Evolutionary conservation across 805 yeast genomes (phyloP), one percentile per base, ranked within the genome.

Genomic region (Tanozyma kutaoensis): DNA sequence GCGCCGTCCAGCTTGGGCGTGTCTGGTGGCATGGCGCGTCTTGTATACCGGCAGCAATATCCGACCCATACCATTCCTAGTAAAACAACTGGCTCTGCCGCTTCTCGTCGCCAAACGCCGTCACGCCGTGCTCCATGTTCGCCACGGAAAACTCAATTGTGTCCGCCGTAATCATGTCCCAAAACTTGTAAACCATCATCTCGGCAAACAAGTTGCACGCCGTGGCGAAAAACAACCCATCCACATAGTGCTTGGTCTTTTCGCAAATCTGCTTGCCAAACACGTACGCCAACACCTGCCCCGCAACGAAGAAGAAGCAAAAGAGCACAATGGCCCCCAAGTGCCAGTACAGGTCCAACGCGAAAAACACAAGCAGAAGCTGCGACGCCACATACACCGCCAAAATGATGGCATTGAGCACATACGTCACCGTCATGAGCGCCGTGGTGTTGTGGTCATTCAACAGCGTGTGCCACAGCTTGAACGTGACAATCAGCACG

Each of bases 131-230:
- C 33, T 58, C 65, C 11, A 52, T 58, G 22, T 45, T 25, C 8
- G 65, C 63, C 27, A 82, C 91, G 26, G 84, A 72, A 51, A 88
- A 91, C 54, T 88, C 98, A 40, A 88, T 72, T 49, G 91, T 97
- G 43, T 88, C 97, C 31, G 76, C 73, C 9, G 97, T 91, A 28
- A 88, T 76, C 68, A 86, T 84, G 45, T 86, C 96, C 95, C 97
- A 88, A 40, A 74, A 82, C 54, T 91, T 86, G 61, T 85, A 88
- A 27, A 88, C 63, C 97, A 91, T 88, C 94, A 91, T 85, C 29
- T 79, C 56, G 4, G 93, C 67, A 42, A 84, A 78, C 26, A 84
- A 46, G 46, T 82, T 82, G 45, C 94, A 70, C 20, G 84, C 42
- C 15, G 91, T 69, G 18, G 84, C 91, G 43, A 86, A 82, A 44